Conservation (phyloP, 208 protist genomes). For the Acanthamoeba polyphaga region DNA sequence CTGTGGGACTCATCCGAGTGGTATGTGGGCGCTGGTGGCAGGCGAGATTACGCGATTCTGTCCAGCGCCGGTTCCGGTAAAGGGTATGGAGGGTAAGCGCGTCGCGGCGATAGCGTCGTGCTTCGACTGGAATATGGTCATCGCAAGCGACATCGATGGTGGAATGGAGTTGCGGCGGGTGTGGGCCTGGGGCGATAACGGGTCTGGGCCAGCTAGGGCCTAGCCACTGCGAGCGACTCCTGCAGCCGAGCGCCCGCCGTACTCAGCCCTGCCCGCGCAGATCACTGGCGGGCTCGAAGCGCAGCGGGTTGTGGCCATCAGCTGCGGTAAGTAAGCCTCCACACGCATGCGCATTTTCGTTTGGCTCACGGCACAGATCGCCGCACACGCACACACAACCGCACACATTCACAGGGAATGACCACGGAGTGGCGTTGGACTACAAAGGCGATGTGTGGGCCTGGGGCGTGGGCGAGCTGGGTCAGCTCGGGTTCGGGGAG, state of each 20-base stretch:
- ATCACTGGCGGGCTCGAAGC: not conserved
- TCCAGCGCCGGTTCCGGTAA: not conserved
- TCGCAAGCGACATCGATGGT: not conserved
- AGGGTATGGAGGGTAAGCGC: not conserved
- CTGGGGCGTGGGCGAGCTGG: conserved; percentile 24
- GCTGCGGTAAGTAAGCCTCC: not conserved
- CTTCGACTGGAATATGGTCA: conserved; percentile 39
- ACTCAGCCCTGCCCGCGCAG: not conserved
- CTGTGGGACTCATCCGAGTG: too few species aligned
- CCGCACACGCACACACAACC: not conserved
- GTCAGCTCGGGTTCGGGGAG: not conserved
- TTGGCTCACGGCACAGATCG: not conserved
- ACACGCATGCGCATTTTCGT: not conserved
- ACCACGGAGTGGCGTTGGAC: conserved; percentile 8
- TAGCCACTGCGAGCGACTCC: not conserved
- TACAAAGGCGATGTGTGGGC: not conserved
- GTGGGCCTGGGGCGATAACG: conserved; percentile 35
- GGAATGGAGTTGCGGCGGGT: not conserved
- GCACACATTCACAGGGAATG: not conserved
- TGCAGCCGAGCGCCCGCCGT: not conserved
- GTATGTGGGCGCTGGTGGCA: not conserved
- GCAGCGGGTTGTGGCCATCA: not conserved
- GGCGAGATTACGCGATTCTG: not conserved
- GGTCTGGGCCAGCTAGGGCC: not conserved
- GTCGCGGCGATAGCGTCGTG: not conserved